Percentiles rank a stretch among this genome's conserved stretches.
Evolutionary conservation across 805 yeast genomes (phyloP).

Genomic region (Sungouiozyma ichnusensis): DNA sequence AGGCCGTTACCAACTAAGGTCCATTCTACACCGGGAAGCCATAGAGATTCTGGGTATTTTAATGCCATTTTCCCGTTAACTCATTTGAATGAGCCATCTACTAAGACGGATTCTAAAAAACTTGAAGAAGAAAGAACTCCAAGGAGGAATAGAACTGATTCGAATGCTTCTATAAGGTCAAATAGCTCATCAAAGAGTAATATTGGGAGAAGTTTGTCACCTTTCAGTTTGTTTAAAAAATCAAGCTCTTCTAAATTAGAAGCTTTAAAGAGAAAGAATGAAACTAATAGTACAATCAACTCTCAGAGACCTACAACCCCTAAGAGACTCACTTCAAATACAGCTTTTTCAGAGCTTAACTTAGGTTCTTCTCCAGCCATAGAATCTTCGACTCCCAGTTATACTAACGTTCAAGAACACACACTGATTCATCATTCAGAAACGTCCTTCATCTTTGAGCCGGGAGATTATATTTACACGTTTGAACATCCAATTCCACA

Average conservation of each 20-base stretch:
- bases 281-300: not conserved
- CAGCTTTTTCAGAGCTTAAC: constrained; percentile 22
- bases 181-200: not conserved
- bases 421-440: constrained; percentile 1
- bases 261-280: not conserved
- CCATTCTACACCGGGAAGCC: not conserved
- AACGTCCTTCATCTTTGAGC: constrained; percentile 44
- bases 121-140: not conserved
- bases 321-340: constrained; percentile 10
- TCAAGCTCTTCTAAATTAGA: constrained; percentile 14
- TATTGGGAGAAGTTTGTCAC: constrained; percentile 20
- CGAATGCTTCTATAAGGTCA: constrained; percentile 3
- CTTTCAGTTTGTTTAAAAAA: constrained; percentile 21
- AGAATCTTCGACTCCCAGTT: constrained; percentile 6
- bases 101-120: not conserved
- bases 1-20: constrained; percentile 7
- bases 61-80: not conserved
- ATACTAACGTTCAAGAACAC: constrained; percentile 4
- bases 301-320: not conserved
- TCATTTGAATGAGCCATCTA: not conserved
- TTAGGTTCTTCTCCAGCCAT: constrained; percentile 11
- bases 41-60: not conserved
- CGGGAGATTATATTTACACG: constrained; percentile 88
- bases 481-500: constrained; percentile 84
- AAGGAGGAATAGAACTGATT: constrained; percentile 6